Evolutionary conservation across 306 rosid species (phyloP).

Genomic region (Fagus crenata): DNA sequence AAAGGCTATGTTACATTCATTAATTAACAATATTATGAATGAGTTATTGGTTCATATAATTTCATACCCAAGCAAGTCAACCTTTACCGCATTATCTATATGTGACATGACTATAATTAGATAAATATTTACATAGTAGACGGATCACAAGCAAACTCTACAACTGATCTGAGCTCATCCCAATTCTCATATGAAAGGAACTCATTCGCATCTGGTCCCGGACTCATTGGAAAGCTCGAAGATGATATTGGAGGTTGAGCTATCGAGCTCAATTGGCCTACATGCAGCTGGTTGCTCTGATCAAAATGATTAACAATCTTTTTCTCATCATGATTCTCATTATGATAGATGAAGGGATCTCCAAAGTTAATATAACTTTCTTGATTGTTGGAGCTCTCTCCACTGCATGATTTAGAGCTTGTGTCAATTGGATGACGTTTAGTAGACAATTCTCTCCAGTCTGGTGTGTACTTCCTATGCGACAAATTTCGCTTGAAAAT

Average conservation of each 20-base stretch:
- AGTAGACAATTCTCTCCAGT: slow-evolving; percentile 42
- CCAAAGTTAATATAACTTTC: slow-evolving; percentile 57
- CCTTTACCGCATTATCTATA: not conserved
- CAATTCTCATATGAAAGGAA: slow-evolving; percentile 44
- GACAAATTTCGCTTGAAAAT: slow-evolving; percentile 69
- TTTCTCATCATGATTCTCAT: slow-evolving; percentile 29
- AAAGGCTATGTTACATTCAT: too few species aligned
- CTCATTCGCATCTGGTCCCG: slow-evolving; percentile 26
- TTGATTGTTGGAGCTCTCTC: slow-evolving; percentile 35
- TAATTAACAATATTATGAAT: too few species aligned
- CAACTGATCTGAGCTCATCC: slow-evolving; percentile 82
- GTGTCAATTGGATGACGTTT: slow-evolving; percentile 37
- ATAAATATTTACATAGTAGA: slow-evolving; percentile 25
- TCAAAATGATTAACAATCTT: slow-evolving; percentile 36
- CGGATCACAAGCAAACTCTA: slow-evolving; percentile 60
- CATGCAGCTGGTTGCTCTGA: slow-evolving; percentile 31
- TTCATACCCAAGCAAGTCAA: too few species aligned
- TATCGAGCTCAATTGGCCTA: slow-evolving; percentile 30
- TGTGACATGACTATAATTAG: slow-evolving; percentile 3
- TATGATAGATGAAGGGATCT: slow-evolving; percentile 7
- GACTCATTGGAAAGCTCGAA: slow-evolving; percentile 44
- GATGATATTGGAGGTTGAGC: slow-evolving; percentile 33
- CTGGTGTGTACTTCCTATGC: slow-evolving; percentile 50
- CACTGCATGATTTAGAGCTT: slow-evolving; percentile 24
- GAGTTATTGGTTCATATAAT: too few species aligned